A percentile compares a stretch with the other conserved stretches of the same genome.
Conservation (phyloP, 371 early-diverging fungal species). For the Lichtheimia ramosa region DNA sequence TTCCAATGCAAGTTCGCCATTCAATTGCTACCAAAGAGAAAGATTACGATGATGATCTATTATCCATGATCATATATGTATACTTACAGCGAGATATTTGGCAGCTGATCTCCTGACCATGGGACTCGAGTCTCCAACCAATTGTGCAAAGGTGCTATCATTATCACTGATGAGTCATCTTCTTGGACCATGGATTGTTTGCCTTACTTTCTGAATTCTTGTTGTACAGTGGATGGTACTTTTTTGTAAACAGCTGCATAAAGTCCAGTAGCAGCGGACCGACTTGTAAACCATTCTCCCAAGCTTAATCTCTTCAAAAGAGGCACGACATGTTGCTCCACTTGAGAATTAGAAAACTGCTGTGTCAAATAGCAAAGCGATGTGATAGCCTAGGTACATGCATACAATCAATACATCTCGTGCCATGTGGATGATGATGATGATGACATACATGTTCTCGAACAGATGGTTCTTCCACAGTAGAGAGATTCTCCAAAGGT, state of each 20-base stretch:
- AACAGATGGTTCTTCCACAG: constrained; percentile 96
- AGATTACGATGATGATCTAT: background rate
- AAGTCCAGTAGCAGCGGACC: constrained; percentile 91
- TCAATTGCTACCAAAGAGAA: constrained; percentile 50
- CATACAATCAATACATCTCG: background rate
- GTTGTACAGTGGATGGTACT: constrained; percentile 74
- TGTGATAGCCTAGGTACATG: constrained; percentile 75
- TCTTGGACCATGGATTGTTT: background rate
- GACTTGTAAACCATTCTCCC: constrained; percentile 98
- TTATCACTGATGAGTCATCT: background rate
- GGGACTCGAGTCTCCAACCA: constrained; percentile 93
- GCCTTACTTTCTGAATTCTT: constrained; percentile 77
- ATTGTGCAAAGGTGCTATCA: constrained; percentile 61
- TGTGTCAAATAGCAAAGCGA: constrained; percentile 80
- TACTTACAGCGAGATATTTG: constrained; percentile 75
- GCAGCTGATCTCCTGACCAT: constrained; percentile 97
- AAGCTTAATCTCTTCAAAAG: constrained; percentile 86
- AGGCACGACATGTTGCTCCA: constrained; percentile 89
- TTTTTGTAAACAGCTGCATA: constrained; percentile 85
- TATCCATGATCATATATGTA: background rate
- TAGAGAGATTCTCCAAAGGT: constrained; percentile 92
- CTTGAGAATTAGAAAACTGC: constrained; percentile 66
- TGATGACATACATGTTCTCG: constrained; percentile 79
- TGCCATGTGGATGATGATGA: background rate
- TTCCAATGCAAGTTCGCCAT: constrained; percentile 66